Evolutionary conservation across 257 asterid genomes (phyloP), one percentile per base, ranked within the genome.

Genomic region (Vinca minor): DNA sequence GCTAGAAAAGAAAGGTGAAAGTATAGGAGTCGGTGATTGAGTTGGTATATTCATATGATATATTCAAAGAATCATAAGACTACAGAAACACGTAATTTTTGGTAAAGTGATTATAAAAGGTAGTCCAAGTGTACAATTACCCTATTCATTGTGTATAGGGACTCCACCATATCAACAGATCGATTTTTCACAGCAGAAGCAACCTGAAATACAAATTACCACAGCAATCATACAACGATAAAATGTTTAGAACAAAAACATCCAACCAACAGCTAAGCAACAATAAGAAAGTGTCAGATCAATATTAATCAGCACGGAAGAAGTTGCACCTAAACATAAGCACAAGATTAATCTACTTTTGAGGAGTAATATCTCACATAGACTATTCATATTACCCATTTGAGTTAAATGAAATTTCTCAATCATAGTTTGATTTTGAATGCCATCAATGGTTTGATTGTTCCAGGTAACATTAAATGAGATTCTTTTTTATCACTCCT

Each of bases 111-210:
- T n/a, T 6, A 29, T n/a, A n/a, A n/a, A n/a, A n/a, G n/a, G n/a
- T n/a, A n/a, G n/a, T n/a, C n/a, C n/a, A n/a, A n/a, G n/a, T n/a
- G n/a, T n/a, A 8, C 8, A 8, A 71, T 35, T 45, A 76, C 84
- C 64, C 68, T 70, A 62, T 69, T 72, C 86, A 83, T 64, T 58
- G 87, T 75, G 84, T 78, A 91, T 66, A 91, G 84, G 48, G 96
- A 76, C 78, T 91, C 97, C 77, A 81, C 96, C 97, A 91, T 91
- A 54, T 85, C 96, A 4, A 75, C 63, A 63, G 91, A 72, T 58
- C 96, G 84, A 72, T 78, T 77, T 65, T 81, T 73, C 69, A 91
- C 81, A 62, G 85, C 83, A 69, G 83, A 74, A 35, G 87, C 87
- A 67, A 87, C 90, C 97, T 91, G 80, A 68, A n/a, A 64, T 32